Base-by-base conservation (phyloP, 2,329 filamentous ascomycete species). In the Ceratocystis variospora region DNA sequence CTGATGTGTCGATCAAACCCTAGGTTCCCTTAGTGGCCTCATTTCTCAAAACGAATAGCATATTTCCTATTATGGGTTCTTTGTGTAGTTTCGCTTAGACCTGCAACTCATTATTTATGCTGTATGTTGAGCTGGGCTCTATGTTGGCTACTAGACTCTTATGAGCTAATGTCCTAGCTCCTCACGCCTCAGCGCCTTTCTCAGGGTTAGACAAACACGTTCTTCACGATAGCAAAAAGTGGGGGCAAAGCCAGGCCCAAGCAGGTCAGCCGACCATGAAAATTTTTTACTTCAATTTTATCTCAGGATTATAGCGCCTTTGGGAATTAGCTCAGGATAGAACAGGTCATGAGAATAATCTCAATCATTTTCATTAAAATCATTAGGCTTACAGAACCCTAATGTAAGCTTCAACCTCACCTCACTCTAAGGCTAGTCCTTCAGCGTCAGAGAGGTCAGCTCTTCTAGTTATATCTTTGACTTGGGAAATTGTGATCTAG, bases 181-280 rank as follows among this genome's bases (percentile, higher is more conserved):
- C 19, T 50, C 48, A 5, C 22, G 25, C 12, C 48, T 28, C 48
- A 41, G 12, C 37, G 37, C 37, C 46, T 22, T 22, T 50, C 4
- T 12, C 28, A 50, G 61, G 17, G 22, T 50, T 15, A 48, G n/a
- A 63, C 61, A 63, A 33, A 33, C 22, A 19, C 41, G 4, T 33
- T 50, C 41, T 22, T 45, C 45, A 53, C 45, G 44, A 63, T 28
- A 50, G 12, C 5, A 37, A 63, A n/a, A 33, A 48, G 28, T 4
- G 44, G 44, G 31, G 28, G n/a, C 17, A 8, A 31, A 46, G 25
- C 25, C 22, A 63, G 22, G 61, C 8, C 22, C 41, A 53, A 63
- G 44, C 15, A 63, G 45, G 61, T 63, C 61, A 63, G 41, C 61
- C 48, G 61, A 63, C 61, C 61, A 63, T 28, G 44, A 63, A 63